These are phyloP conservation scores for Sarcodon sp. DNA, from an alignment of 768 basidiomycete species.

Conservation along the genomic window DNA sequence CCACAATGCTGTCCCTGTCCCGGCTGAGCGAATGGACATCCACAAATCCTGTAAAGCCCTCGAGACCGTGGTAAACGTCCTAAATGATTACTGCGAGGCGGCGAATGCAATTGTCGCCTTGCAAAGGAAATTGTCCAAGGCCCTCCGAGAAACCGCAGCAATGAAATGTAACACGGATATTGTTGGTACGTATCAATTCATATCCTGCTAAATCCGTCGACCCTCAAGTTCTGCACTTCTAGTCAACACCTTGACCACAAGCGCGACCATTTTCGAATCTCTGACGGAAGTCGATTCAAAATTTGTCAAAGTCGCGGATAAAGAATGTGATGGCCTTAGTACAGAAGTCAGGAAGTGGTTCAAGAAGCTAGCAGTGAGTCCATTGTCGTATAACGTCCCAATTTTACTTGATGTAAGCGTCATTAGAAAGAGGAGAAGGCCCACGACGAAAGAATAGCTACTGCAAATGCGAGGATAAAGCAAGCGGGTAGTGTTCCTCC, in stretches of 20 bases:
- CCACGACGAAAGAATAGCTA: conserved; percentile 59
- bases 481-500: conserved; percentile 43
- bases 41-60: conserved; percentile 75
- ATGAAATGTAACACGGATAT: conserved; percentile 48
- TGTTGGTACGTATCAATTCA: conserved; percentile 34
- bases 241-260: conserved; percentile 60
- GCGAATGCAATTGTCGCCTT: conserved; percentile 43
- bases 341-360: conserved; percentile 76
- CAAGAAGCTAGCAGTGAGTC: conserved; percentile 65
- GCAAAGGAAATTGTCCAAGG: conserved; percentile 68
- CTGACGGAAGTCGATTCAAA: conserved; percentile 61
- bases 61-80: conserved; percentile 48
- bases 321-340: conserved; percentile 54
- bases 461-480: conserved; percentile 61
- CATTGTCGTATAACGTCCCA: not conserved
- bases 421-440: conserved; percentile 66
- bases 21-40: conserved; percentile 57
- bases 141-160: conserved; percentile 50
- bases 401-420: not conserved
- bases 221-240: not conserved
- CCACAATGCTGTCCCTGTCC: conserved; percentile 7
- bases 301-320: conserved; percentile 64
- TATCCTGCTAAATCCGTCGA: not conserved
- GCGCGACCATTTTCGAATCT: conserved; percentile 55
- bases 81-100: conserved; percentile 70